Conservation (phyloP, 768 basidiomycete genomes). For the Mrakia gelida region DNA sequence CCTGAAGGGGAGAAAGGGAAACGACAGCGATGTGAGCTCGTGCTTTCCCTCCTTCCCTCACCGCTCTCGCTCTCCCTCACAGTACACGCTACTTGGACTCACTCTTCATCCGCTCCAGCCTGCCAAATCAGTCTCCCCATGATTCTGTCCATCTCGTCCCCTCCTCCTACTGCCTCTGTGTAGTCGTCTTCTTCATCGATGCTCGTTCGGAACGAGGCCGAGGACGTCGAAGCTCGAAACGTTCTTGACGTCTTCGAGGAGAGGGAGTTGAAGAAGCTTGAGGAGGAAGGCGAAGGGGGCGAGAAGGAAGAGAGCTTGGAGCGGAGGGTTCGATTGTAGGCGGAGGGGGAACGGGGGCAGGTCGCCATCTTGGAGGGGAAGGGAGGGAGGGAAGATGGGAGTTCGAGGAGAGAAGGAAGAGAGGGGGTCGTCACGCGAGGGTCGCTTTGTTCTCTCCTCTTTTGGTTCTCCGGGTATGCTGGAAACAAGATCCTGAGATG, state of each 20-base stretch:
- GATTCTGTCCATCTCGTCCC: slow-evolving; percentile 58
- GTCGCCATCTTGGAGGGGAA: not conserved
- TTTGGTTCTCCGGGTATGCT: no score
- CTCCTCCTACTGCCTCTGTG: slow-evolving; percentile 45
- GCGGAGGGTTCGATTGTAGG: not conserved
- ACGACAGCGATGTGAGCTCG: slow-evolving; percentile 15
- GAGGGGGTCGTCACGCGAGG: not conserved
- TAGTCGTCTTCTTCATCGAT: slow-evolving; percentile 47
- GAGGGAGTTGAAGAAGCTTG: not conserved
- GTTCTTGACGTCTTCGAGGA: not conserved
- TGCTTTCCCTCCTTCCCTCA: not conserved
- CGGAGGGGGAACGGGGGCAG: not conserved
- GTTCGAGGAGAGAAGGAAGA: not conserved
- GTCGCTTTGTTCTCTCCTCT: no score
- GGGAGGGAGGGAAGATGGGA: not conserved
- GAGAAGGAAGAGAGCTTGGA: not conserved
- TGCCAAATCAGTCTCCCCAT: slow-evolving; percentile 74
- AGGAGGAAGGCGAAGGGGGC: not conserved
- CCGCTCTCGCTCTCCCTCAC: not conserved
- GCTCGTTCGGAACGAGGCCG: not conserved
- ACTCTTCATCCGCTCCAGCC: slow-evolving; percentile 88
- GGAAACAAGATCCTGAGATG: no score
- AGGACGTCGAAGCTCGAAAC: not conserved
- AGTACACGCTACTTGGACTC: slow-evolving; percentile 40
- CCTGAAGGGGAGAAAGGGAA: slow-evolving; percentile 29